Evolutionary conservation across 345 rosid genomes (phyloP), one percentile per base, ranked within the genome.

Genomic region (Moricandia arvensis): DNA sequence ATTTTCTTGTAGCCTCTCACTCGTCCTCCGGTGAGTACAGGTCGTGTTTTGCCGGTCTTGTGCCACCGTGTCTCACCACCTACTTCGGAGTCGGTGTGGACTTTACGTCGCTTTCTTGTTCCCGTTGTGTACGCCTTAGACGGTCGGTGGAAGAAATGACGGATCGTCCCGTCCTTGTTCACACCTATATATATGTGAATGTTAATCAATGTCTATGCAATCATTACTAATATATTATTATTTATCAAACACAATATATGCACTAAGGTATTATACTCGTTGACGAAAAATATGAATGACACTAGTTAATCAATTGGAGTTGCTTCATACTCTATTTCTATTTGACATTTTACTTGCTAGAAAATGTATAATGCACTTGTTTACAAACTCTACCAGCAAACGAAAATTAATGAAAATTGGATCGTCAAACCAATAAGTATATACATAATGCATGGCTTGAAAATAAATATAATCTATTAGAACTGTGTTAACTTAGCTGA

Each of bases 111-210:
- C 71, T 95, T 95, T 73, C 99, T 80, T 33, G 96, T 95, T 27
- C 99, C 99, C 0, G 99, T 95, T 9, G 96, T 95, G 86, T 95
- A 95, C 16, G 99, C 99, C 72, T 90, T 95, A 5, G 99, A 95
- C 1, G 99, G 99, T 15, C 99, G 89, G 82, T 95, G 99, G 62
- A 95, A 95, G 89, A 95, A 95, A 85, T 95, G 97, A 45, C 99
- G 97, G 49, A 95, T 82, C 53, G 87, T 81, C 30, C 99, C 99
- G 45, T 92, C 97, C 80, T 86, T 95, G 85, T 80, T 86, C 35
- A 90, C 97, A 63, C 98, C 97, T 78, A 49, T 47, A 59, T 34
- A 17, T 58, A 58, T 57, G 29, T 41, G 18, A 12, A 59, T 12
- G 30, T 38, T 26, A 21, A 16, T 49, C 30, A 43, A 29, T 71